Evolutionary conservation across 1,284 basidiomycete species (phyloP).

Genomic region (Trichosporon asahii): DNA sequence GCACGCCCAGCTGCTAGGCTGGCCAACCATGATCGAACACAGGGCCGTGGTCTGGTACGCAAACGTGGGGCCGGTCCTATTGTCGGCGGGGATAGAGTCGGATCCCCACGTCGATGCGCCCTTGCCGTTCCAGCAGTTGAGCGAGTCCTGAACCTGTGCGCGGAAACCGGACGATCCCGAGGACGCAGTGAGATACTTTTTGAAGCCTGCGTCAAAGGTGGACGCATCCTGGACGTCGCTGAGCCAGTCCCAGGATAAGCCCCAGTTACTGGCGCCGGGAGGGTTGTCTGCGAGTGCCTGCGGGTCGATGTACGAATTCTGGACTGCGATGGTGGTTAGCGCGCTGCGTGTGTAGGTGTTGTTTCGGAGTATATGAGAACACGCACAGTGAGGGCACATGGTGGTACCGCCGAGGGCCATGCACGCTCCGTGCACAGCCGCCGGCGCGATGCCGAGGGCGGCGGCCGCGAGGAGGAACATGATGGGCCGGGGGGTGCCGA

Average conservation of each 20-base stretch:
- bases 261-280: conserved; percentile 16
- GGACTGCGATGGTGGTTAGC: conserved; percentile 27
- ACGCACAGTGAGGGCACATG: conserved; percentile 17
- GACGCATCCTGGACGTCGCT: conserved; percentile 13
- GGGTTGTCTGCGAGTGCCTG: conserved; percentile 46
- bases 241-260: conserved; percentile 28
- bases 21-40: conserved; percentile 44
- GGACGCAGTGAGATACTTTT: conserved; percentile 41
- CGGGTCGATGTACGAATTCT: conserved; percentile 47
- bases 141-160: conserved; percentile 36
- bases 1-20: conserved; percentile 33
- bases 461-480: conserved; percentile 3
- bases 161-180: conserved; percentile 39
- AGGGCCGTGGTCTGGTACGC: conserved; percentile 45
- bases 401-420: conserved; percentile 15
- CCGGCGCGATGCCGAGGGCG: neutral
- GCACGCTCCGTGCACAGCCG: conserved; percentile 5
- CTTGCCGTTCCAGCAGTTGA: conserved; percentile 44
- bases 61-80: conserved; percentile 34
- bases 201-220: conserved; percentile 4
- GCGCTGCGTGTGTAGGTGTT: neutral
- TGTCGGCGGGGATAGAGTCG: conserved; percentile 40
- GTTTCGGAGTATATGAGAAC: no score
- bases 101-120: conserved; percentile 17
- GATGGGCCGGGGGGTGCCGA: neutral